A percentile compares a stretch with the other conserved stretches of the same genome.
These are phyloP conservation scores for Parastagonospora avenae DNA, from an alignment of 2,329 filamentous ascomycete species.

Conservation along the genomic window DNA sequence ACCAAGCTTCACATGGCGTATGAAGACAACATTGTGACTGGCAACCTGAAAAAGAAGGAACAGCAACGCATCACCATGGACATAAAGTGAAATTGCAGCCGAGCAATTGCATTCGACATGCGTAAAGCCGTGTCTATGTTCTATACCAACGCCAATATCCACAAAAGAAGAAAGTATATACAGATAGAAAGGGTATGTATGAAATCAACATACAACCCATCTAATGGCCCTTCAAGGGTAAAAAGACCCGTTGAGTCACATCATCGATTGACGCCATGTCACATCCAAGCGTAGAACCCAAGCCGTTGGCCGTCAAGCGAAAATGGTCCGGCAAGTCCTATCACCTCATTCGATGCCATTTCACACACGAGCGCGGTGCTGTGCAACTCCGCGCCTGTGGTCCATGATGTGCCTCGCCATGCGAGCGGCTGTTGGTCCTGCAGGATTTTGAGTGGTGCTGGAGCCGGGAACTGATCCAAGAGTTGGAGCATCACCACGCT, in stretches of 20 bases:
- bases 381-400: constrained; percentile 19
- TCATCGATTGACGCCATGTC: neutral
- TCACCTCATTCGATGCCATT: neutral
- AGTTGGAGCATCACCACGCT: constrained; percentile 1
- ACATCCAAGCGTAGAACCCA: neutral
- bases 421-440: constrained; percentile 7
- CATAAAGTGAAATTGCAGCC: no score
- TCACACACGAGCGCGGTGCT: constrained; percentile 17
- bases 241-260: no score
- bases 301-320: neutral
- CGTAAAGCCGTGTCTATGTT: neutral
- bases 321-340: neutral
- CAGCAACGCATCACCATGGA: no score
- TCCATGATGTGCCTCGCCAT: constrained; percentile 21
- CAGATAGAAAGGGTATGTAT: neutral
- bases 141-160: neutral
- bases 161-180: neutral
- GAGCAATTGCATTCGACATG: no score
- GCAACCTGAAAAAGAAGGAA: no score
- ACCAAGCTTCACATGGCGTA: no score
- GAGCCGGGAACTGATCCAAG: constrained; percentile 18
- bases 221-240: neutral
- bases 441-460: constrained; percentile 11
- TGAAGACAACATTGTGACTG: no score
- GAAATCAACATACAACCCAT: neutral